Evolutionary conservation across 2,329 filamentous ascomycete genomes (phyloP), one percentile per base, ranked within the genome.

Genomic region (Aspergillus tubingensis): DNA sequence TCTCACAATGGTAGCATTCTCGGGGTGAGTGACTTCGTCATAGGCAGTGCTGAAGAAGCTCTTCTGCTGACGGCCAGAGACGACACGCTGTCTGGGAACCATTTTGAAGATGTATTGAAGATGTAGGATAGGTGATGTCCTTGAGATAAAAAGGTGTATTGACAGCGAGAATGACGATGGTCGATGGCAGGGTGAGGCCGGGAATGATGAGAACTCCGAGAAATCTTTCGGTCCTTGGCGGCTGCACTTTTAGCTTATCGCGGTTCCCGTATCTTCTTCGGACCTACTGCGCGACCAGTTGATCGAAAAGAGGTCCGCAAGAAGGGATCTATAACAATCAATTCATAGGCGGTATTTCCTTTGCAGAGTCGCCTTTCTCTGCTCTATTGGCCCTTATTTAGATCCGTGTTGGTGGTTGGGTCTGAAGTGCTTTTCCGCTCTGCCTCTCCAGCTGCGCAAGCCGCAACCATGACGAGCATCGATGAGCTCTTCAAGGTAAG

Each of bases 1-100:
- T 69, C 86, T 83, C 62, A 91, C 88, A 59, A 90, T 84, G 59
- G 86, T 84, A 52, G 86, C 83, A 76, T 91, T 91, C 72, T 91
- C 88, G 36, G 88, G 76, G 27, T 85, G 84, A 58, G 86, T 90
- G 70, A 90, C 71, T 66, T 85, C 80, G 62, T 84, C 81, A 76
- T 89, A 90, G 66, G 85, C 81, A 59, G 80, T 81, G 68, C 79
- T 80, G 65, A 89, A 67, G 75, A 85, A 82, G 64, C 87, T 83
- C 68, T 77, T 74, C 67, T 74, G 73, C 59, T 71, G 73, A 53
- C 73, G 70, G 54, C 67, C 66, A 68, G 85, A 80, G 61, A 80
- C 74, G 64, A 82, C 71, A 63, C 86, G 79, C 76, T 82, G 81
- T 78, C 86, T 89, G 67, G 87, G 86, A 73, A 86, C 79, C 89